Base-by-base conservation (phyloP, 805 yeast species). In the Jamesozyma piceae region DNA sequence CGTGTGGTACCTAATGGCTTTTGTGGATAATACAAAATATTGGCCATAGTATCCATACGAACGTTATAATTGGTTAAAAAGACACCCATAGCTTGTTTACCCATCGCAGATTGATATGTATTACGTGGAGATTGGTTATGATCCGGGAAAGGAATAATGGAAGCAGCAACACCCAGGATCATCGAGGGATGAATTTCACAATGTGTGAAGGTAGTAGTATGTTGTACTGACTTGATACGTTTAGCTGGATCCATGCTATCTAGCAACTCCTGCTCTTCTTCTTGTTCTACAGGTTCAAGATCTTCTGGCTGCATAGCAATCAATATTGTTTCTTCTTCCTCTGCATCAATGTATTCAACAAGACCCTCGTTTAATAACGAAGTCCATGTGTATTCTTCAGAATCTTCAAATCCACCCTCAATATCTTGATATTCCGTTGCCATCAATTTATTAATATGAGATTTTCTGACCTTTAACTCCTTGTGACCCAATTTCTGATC, bases 21-120 rank as follows among this genome's bases (percentile, higher is more conserved):
- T 63, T 92, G 98, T 33, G 98, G 98, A 61, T 92, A 92, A 62
- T 92, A 92, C 53, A 92, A 73, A 55, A 92, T 90, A 61, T 92
- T 92, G 9, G 98, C 97, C 98, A 92, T 92, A 1, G 98, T 92
- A 66, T 92, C 98, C 98, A 92, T 92, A 69, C 98, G 85, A 41
- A 90, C 95, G 45, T 82, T 77, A 65, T 90, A 92, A 61, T 92
- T 92, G 4, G 98, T 92, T 57, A 90, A 74, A 65, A 85, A 90
- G 9, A 92, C 97, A 62, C 98, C 98, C 98, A 92, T 92, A 44
- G 98, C 98, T 70, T 92, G 98, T 67, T 92, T 92, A 78, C 98
- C 98, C 98, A 92, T 92, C 50, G 98, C 98, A 63, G 96, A 89
- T 71, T 92, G 98, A 67, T 92, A 92, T 3, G 98, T 92, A 63